These are phyloP conservation scores for Nitzschia inconspicua DNA, from an alignment of 108 stramenopile genomes.

Conservation along the genomic window DNA sequence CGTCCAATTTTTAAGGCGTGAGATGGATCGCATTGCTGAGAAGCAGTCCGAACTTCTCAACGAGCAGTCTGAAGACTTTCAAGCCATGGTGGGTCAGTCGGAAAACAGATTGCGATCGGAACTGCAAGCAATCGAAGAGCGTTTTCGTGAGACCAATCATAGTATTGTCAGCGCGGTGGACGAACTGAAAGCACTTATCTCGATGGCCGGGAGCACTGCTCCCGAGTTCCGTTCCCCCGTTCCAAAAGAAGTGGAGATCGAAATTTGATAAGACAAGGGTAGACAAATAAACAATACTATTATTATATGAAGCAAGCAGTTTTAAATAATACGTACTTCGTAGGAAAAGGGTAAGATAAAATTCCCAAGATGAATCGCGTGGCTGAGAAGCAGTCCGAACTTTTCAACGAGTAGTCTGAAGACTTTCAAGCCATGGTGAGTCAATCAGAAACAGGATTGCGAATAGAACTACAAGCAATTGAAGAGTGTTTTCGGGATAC, in stretches of 20 bases:
- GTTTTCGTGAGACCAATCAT: conserved; percentile 16
- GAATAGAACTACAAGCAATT: conserved; percentile 14
- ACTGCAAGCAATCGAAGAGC: conserved; percentile 16
- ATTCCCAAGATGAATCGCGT: conserved; percentile 43
- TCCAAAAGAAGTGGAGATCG: conserved; percentile 19
- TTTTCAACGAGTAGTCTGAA: conserved; percentile 14
- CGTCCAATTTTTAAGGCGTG: conserved; percentile 31
- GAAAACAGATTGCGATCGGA: conserved; percentile 19
- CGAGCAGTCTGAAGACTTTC: conserved; percentile 19
- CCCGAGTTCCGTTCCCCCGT: conserved; percentile 1
- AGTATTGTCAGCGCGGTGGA: conserved; percentile 10
- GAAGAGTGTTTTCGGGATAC: conserved; percentile 16
- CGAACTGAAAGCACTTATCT: conserved; percentile 10
- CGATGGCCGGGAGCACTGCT: background rate
- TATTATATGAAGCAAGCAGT: no score
- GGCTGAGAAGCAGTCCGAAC: conserved; percentile 22
- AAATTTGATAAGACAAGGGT: no score
- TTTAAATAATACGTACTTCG: no score
- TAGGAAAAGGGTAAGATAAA: no score
- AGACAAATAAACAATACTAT: no score
- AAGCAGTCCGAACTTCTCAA: conserved; percentile 16
- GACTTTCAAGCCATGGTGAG: conserved; percentile 14
- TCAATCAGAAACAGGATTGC: conserved; percentile 16
- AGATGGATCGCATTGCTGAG: conserved; percentile 37
- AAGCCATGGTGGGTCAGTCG: conserved; percentile 11